A percentile compares a stretch with the other conserved stretches of the same genome.
These are phyloP conservation scores for Diplodia mutila DNA, from an alignment of 2,329 filamentous ascomycete genomes.

Conservation along the genomic window DNA sequence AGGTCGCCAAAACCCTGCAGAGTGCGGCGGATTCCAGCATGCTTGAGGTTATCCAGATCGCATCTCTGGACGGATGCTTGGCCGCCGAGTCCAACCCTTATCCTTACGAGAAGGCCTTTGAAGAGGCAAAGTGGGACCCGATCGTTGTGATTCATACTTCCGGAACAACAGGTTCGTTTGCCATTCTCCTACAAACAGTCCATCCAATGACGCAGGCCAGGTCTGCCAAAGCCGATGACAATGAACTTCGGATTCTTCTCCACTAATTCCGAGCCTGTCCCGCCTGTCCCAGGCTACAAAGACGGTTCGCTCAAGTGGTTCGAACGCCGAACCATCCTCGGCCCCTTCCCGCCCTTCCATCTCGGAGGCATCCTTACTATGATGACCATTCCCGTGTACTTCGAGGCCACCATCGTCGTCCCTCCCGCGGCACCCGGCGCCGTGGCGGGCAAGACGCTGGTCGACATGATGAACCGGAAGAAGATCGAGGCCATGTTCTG, in stretches of 20 bases:
- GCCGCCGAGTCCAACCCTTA: constrained; percentile 6
- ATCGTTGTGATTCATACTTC: constrained; percentile 39
- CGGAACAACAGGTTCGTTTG: constrained; percentile 41
- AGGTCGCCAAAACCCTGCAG: constrained; percentile 21
- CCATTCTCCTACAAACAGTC: too few species aligned
- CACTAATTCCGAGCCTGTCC: not conserved
- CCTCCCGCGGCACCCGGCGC: not conserved
- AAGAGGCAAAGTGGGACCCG: constrained; percentile 33
- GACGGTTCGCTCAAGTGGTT: not conserved
- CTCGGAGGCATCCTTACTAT: not conserved
- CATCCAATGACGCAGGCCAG: too few species aligned
- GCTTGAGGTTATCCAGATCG: constrained; percentile 13
- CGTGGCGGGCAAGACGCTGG: not conserved
- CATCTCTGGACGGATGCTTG: constrained; percentile 11
- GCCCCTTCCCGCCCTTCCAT: not conserved
- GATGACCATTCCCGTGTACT: not conserved
- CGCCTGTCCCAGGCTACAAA: not conserved
- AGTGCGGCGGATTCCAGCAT: constrained; percentile 23
- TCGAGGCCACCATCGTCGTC: not conserved
- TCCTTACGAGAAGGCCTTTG: constrained; percentile 31
- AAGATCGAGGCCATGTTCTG: not conserved
- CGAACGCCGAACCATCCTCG: not conserved
- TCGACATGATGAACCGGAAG: not conserved
- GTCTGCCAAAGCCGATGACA: constrained; percentile 39
- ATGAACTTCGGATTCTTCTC: not conserved